Base-by-base conservation (phyloP, 345 rosid genomes). In the Linum tenue region DNA sequence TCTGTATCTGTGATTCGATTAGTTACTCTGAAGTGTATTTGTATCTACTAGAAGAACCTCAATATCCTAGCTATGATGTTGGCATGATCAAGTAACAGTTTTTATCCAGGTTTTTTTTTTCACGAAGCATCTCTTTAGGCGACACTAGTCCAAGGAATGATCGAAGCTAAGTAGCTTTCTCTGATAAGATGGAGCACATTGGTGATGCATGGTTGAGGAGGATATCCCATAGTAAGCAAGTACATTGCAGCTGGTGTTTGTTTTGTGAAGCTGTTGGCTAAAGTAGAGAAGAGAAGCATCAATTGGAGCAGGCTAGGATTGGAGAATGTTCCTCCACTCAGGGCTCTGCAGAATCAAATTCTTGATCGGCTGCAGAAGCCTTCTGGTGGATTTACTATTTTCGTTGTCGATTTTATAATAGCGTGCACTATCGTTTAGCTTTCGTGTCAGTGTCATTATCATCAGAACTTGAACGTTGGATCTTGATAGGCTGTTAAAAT, bases 171-270 rank as follows among this genome's bases (percentile, higher is more conserved):
- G 44, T 7, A 41, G 44, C 44, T 41, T 41, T 41, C 44, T 41
- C 5, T 41, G 44, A 41, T 7, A 41, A 41, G 7, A 41, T 41
- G 44, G 7, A 41, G 44, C 7, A 41, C 3, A 3, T 41, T 41
- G 5, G 5, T 41, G 44, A 41, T 41, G 3, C 44, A 41, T 3
- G 44, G 3, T 41, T 41, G 7, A 41, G 44, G 44, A 41, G 44
- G 44, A 41, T 76, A 63, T 90, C 87, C 70, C 91, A 87, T 66
- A n/a, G n/a, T n/a, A n/a, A n/a, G n/a, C n/a, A n/a, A n/a, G n/a
- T n/a, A n/a, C n/a, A n/a, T 87, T 86, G 39, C 86, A 90, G 82
- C 90, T 92, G 56, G 82, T 82, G 3, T 70, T 92, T 56, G 96
- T 89, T 76, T 77, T 77, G 75, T 77, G 75, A 88, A 80, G 76